These are phyloP conservation scores for Acrocalymma vagum DNA, from an alignment of 2,329 filamentous ascomycete genomes.

Conservation along the genomic window DNA sequence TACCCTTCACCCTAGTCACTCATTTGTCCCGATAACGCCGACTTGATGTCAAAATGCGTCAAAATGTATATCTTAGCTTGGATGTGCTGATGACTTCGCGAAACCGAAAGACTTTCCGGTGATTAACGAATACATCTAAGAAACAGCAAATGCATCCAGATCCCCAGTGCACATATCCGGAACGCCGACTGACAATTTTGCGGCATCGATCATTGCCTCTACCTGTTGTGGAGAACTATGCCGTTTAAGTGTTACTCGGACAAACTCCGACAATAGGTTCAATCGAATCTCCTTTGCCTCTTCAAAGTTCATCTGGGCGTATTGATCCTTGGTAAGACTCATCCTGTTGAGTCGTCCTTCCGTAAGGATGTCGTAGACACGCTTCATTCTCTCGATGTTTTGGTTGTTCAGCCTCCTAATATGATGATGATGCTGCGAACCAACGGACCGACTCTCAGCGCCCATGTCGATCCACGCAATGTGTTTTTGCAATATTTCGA, in stretches of 20 bases:
- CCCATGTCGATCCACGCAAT: conserved; percentile 39
- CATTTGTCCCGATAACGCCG: no score
- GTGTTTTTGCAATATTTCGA: conserved; percentile 32
- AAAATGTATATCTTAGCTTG: no score
- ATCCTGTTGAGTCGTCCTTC: conserved; percentile 26
- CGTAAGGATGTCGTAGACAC: conserved; percentile 28
- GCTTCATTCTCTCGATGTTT: conserved; percentile 21
- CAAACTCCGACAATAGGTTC: conserved; percentile 41
- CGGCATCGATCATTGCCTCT: conserved; percentile 39
- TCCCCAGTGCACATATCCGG: conserved; percentile 39
- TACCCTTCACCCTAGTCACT: no score
- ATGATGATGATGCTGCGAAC: conserved; percentile 21
- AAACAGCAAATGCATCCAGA: conserved; percentile 29
- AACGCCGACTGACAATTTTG: conserved; percentile 33
- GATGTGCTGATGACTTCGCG: no score
- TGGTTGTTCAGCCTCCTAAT: conserved; percentile 18
- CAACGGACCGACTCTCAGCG: conserved; percentile 13
- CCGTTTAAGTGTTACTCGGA: conserved; percentile 36
- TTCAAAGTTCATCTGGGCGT: conserved; percentile 22
- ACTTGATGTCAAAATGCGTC: no score
- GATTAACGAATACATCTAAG: no score
- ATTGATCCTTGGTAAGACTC: conserved; percentile 19
- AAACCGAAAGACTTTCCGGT: no score
- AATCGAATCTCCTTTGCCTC: conserved; percentile 33
- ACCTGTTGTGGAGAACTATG: conserved; percentile 28